phyloP scores from a whole-genome alignment of 2,329 filamentous ascomycete genomes.

The Calonectria hawksworthii region DNA sequence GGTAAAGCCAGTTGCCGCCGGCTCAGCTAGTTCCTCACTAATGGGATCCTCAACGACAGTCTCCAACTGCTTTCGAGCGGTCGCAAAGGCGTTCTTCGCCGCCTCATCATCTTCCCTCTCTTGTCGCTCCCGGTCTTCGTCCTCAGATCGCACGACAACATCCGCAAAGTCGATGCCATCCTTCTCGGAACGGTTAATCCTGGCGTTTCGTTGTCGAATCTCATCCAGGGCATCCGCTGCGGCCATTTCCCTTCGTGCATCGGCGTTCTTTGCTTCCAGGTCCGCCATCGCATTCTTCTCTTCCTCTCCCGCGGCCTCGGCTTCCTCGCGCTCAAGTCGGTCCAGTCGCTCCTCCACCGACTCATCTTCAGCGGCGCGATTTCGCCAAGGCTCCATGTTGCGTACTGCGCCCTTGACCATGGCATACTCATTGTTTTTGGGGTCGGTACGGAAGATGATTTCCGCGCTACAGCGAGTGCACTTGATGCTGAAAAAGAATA shows the following conservation, averaged over 20 bases:
- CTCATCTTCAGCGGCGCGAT: slow-evolving; percentile 74
- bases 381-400: slow-evolving; percentile 93
- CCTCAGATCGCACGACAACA: slow-evolving; percentile 66
- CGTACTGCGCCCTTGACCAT: slow-evolving; percentile 86
- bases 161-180: slow-evolving; percentile 75
- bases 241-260: slow-evolving; percentile 95
- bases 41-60: slow-evolving; percentile 61
- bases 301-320: slow-evolving; percentile 71
- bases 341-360: slow-evolving; percentile 91
- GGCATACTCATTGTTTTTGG: slow-evolving; percentile 93
- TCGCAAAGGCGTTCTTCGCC: slow-evolving; percentile 82
- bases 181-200: slow-evolving; percentile 82
- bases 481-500: slow-evolving; percentile 86
- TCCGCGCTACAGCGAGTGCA: slow-evolving; percentile 89
- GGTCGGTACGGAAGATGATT: slow-evolving; percentile 95
- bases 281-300: slow-evolving; percentile 96
- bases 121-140: slow-evolving; percentile 73
- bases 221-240: slow-evolving; percentile 96
- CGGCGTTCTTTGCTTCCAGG: slow-evolving; percentile 91
- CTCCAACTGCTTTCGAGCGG: slow-evolving; percentile 68
- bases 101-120: slow-evolving; percentile 89
- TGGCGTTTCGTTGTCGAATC: slow-evolving; percentile 91
- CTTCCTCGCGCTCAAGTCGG: slow-evolving; percentile 82
- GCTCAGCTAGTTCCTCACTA: slow-evolving; percentile 29
- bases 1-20: slow-evolving; percentile 31